These are phyloP conservation scores for Delonix regia DNA, from an alignment of 306 rosid genomes.

Conservation along the genomic window DNA sequence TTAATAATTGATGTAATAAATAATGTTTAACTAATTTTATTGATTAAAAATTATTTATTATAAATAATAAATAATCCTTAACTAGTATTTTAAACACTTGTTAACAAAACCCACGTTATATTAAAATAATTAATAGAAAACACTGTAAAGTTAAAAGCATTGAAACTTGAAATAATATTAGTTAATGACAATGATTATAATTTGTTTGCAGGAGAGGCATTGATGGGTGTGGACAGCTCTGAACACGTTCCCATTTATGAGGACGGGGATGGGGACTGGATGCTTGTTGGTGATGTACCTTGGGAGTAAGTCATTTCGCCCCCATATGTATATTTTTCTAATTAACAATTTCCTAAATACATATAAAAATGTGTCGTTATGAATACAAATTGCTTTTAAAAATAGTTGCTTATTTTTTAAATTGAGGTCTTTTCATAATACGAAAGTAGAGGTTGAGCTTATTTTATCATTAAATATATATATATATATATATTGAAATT, in stretches of 20 bases:
- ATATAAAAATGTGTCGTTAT: neutral
- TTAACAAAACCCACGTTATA: too few relatives aligned
- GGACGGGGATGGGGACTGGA: conserved; percentile 90
- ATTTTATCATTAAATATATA: too few relatives aligned
- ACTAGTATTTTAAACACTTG: too few relatives aligned
- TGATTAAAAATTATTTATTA: too few relatives aligned
- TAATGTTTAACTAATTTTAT: too few relatives aligned
- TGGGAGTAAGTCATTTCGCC: conserved; percentile 67
- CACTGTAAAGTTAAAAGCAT: neutral
- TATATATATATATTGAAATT: neutral
- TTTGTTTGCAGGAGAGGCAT: conserved; percentile 57
- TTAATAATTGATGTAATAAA: too few relatives aligned
- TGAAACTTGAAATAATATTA: neutral
- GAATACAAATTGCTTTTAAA: neutral
- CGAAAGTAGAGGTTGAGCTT: neutral
- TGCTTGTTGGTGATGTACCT: conserved; percentile 82
- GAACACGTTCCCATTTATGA: conserved; percentile 75
- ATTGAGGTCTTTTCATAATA: neutral
- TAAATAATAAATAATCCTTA: too few relatives aligned
- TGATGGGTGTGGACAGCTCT: conserved; percentile 58
- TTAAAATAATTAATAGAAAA: neutral
- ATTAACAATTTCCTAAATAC: neutral
- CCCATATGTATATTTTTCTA: neutral
- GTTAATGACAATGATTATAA: neutral
- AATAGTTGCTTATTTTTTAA: neutral